These are phyloP conservation scores for Trichoderma sp. DNA, from an alignment of 2,329 filamentous ascomycete genomes.

Conservation along the genomic window DNA sequence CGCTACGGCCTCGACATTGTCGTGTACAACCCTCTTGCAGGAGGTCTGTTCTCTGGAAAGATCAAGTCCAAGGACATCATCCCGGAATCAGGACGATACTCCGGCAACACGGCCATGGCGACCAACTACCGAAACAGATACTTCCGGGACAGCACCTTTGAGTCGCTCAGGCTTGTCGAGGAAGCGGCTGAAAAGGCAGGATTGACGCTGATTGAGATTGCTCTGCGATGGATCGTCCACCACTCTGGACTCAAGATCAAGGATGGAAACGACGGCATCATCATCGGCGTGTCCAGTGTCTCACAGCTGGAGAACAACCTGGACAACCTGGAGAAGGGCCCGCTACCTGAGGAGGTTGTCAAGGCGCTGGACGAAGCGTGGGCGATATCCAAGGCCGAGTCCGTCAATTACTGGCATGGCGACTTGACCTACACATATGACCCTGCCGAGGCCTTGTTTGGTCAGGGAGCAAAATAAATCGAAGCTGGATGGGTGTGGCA, in stretches of 20 bases:
- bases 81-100: conserved; percentile 68
- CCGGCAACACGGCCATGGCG: conserved; percentile 53
- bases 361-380: conserved; percentile 74
- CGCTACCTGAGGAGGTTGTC: conserved; percentile 73
- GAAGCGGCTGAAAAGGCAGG: conserved; percentile 63
- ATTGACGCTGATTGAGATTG: conserved; percentile 68
- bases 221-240: conserved; percentile 69
- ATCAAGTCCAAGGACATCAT: conserved; percentile 63
- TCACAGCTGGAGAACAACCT: conserved; percentile 58
- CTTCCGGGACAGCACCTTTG: conserved; percentile 62
- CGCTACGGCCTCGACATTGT: conserved; percentile 21
- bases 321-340: conserved; percentile 61
- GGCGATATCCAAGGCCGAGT: conserved; percentile 61
- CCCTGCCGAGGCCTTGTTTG: conserved; percentile 58
- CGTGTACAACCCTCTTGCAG: conserved; percentile 20
- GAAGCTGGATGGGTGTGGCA: neutral
- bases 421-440: conserved; percentile 67
- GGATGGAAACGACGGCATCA: conserved; percentile 55
- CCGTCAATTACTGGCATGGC: conserved; percentile 53
- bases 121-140: conserved; percentile 63
- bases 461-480: conserved; percentile 39
- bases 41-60: conserved; percentile 67
- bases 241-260: conserved; percentile 59
- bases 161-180: conserved; percentile 67
- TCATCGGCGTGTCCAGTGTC: conserved; percentile 57